Conservation (phyloP, 495 filamentous ascomycete genomes). For the Podospora pseudopauciseta region DNA sequence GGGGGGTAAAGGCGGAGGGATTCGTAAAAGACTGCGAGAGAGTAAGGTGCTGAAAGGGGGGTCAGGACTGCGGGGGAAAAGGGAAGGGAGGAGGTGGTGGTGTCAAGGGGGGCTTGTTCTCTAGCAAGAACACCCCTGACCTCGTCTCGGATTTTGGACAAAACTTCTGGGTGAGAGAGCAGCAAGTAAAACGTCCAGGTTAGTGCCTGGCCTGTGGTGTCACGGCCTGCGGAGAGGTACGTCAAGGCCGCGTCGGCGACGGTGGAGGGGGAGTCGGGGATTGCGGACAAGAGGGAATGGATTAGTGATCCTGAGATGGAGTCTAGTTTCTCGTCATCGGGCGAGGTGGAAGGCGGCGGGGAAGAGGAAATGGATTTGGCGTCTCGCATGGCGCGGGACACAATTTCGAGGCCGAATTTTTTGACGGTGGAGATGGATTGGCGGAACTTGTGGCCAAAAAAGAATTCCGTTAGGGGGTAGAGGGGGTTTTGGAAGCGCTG, state of each 20-base stretch:
- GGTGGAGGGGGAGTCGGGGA: conserved; percentile 41
- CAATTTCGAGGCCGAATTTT: conserved; percentile 49
- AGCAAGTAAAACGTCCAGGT: conserved; percentile 59
- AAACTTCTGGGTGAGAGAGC: conserved; percentile 43
- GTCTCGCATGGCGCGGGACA: conserved; percentile 42
- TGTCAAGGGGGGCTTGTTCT: not conserved
- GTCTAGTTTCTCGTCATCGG: conserved; percentile 28
- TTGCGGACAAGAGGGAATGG: conserved; percentile 52
- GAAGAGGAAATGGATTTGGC: not conserved
- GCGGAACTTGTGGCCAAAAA: conserved; percentile 46
- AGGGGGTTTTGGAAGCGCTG: conserved; percentile 60
- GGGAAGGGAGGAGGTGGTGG: conserved; percentile 22
- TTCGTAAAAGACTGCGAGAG: conserved; percentile 56
- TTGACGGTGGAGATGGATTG: conserved; percentile 46
- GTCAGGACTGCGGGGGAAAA: conserved; percentile 34
- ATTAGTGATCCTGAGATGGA: conserved; percentile 53
- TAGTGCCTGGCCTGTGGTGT: conserved; percentile 59
- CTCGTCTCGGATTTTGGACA: conserved; percentile 43
- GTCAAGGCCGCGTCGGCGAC: conserved; percentile 59
- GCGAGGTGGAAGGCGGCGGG: not conserved
- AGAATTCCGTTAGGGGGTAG: conserved; percentile 52
- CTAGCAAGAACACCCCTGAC: conserved; percentile 9
- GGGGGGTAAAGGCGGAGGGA: conserved; percentile 54
- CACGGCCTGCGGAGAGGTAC: conserved; percentile 57
- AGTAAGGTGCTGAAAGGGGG: conserved; percentile 47